These are phyloP conservation scores for Mycena crocata DNA, from an alignment of 768 basidiomycete species.

Conservation along the genomic window DNA sequence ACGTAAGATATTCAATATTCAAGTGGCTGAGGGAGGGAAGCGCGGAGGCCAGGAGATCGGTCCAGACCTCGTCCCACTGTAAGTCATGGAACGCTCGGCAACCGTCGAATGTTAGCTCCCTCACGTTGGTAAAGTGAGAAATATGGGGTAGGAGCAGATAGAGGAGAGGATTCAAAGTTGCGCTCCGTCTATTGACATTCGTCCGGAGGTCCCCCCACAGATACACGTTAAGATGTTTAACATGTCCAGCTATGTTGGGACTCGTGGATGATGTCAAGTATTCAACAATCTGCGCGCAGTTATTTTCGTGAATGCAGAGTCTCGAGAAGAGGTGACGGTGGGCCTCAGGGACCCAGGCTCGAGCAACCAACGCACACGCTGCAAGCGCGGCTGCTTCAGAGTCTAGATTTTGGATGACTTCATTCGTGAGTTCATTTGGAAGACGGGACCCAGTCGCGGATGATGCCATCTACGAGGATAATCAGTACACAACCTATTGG, in stretches of 20 bases:
- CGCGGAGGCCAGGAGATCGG: slow-evolving; percentile 19
- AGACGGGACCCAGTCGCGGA: slow-evolving; percentile 9
- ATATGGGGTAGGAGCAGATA: slow-evolving; percentile 26
- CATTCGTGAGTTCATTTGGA: slow-evolving; percentile 26
- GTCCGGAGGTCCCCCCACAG: slow-evolving; percentile 24
- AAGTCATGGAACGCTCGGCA: slow-evolving; percentile 15
- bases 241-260: slow-evolving; percentile 13
- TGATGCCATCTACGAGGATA: neutral
- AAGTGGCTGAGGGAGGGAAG: slow-evolving; percentile 19
- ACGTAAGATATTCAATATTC: slow-evolving; percentile 12
- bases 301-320: slow-evolving; percentile 22
- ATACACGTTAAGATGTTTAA: slow-evolving; percentile 18
- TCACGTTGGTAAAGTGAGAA: slow-evolving; percentile 25
- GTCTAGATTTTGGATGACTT: slow-evolving; percentile 17
- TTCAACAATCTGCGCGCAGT: slow-evolving; percentile 16
- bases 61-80: slow-evolving; percentile 28
- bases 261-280: slow-evolving; percentile 10
- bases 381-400: slow-evolving; percentile 13
- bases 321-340: slow-evolving; percentile 24
- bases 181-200: slow-evolving; percentile 1
- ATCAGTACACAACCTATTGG: too few species aligned
- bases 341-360: slow-evolving; percentile 15
- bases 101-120: slow-evolving; percentile 25
- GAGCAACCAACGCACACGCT: slow-evolving; percentile 29
- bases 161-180: slow-evolving; percentile 14